Base-by-base conservation (phyloP, 495 filamentous ascomycete species). In the Xylaria telfairii region DNA sequence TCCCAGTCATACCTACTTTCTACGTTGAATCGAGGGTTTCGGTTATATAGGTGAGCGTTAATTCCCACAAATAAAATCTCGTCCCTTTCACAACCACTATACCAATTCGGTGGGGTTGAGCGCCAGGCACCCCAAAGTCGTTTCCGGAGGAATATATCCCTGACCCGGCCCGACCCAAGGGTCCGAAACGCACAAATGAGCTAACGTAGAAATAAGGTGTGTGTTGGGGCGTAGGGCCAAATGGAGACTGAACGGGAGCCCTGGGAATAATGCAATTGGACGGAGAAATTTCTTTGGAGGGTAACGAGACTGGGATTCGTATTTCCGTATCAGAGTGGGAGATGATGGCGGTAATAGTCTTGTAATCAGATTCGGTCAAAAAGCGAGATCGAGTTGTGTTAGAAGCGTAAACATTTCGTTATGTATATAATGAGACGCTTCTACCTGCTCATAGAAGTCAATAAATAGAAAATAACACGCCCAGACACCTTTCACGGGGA, bases 151-250 rank as follows among this genome's bases (percentile, higher is more conserved):
- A 61, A 61, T 61, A 42, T 12, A 34, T 21, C 59, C 56, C 37
- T 42, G 37, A 7, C 42, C n/a, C 12, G 6, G 4, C 59, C 0
- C 5, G 17, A 12, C 4, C 12, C 8, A 60, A 39, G 56, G 19
- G 32, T 21, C 19, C 7, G 59, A 61, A 61, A 61, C 59, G 49
- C 49, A 61, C 57, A 13, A 61, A 61, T 61, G 32, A 61, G n/a
- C 34, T 61, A 41, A 24, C 57, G 57, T 12, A 37, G 9, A 59
- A n/a, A 37, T 15, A 41, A 37, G 34, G 0, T 4, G 17, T 41
- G n/a, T 61, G 9, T 9, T 13, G 15, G 19, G 13, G 34, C 13
- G 37, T 37, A 61, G 4, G 6, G 4, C 21, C 19, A 41, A 34
- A 61, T 54, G 26, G 10, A 28, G 13, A 1, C n/a, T 26, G 9